These are phyloP conservation scores for Cajanus cajan DNA, from an alignment of 306 rosid species.

Conservation along the genomic window DNA sequence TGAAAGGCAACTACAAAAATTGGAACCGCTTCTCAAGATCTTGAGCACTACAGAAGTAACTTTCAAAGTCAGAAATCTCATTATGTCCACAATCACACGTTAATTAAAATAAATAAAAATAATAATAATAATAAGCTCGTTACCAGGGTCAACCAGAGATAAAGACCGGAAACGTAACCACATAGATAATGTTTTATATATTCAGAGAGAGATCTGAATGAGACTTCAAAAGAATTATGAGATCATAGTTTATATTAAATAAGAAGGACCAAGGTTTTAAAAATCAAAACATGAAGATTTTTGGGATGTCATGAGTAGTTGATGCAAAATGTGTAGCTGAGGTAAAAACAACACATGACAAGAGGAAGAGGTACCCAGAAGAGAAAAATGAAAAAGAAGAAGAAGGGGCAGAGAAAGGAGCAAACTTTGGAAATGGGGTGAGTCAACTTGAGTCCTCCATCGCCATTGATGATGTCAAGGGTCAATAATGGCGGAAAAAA, in stretches of 20 bases:
- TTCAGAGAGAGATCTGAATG: background rate
- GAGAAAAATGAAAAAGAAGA: background rate
- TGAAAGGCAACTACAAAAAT: background rate
- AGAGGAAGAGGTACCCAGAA: background rate
- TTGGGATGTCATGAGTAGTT: background rate
- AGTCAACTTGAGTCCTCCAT: background rate
- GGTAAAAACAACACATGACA: background rate
- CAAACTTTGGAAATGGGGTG: conserved; percentile 6
- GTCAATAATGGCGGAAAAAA: background rate
- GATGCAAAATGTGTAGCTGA: background rate
- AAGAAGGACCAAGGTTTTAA: background rate
- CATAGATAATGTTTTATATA: background rate
- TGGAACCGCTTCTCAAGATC: background rate
- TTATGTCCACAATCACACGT: conserved; percentile 1
- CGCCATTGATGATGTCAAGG: background rate
- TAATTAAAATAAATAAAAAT: background rate
- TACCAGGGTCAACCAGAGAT: background rate
- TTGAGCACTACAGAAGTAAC: conserved; percentile 9
- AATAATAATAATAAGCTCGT: conserved; percentile 6
- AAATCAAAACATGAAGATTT: background rate
- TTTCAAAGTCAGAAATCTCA: conserved; percentile 11
- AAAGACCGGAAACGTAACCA: background rate
- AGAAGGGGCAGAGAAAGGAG: background rate
- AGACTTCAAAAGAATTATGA: background rate
- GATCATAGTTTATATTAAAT: background rate